phyloP scores from a whole-genome alignment of 805 yeast species.

The Myxozyma sirexii region DNA sequence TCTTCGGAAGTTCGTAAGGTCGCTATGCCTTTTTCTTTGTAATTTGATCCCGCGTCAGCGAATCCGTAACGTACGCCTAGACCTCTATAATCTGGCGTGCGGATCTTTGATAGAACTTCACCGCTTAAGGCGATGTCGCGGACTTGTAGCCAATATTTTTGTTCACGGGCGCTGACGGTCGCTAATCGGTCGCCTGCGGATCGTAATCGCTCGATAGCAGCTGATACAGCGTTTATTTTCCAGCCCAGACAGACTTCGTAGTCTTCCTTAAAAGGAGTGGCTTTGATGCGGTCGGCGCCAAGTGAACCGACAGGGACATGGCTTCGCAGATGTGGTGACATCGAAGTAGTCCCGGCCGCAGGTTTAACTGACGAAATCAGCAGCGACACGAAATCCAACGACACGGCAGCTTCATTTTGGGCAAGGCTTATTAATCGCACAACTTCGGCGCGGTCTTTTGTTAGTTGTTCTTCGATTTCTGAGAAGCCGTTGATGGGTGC shows the following conservation, averaged over 20 bases:
- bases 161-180: constrained; percentile 62
- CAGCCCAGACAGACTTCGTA: constrained; percentile 69
- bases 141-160: constrained; percentile 64
- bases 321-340: constrained; percentile 80
- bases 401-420: constrained; percentile 82
- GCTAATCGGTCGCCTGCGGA: constrained; percentile 55
- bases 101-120: constrained; percentile 70
- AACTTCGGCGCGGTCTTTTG: constrained; percentile 37
- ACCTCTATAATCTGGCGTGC: constrained; percentile 57
- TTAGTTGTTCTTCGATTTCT: constrained; percentile 25
- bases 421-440: constrained; percentile 51
- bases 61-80: constrained; percentile 88
- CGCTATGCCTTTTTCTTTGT: constrained; percentile 75
- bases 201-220: constrained; percentile 56
- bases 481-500: not conserved
- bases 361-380: constrained; percentile 80
- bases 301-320: constrained; percentile 76
- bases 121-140: constrained; percentile 47
- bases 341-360: constrained; percentile 80
- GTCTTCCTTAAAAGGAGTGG: constrained; percentile 38
- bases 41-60: constrained; percentile 86
- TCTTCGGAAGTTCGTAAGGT: constrained; percentile 56
- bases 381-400: constrained; percentile 84
- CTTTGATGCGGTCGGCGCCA: constrained; percentile 41
- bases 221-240: constrained; percentile 72